Conservation (phyloP, 2,329 filamentous ascomycete genomes). For the Fusarium sterilihyphosum region DNA sequence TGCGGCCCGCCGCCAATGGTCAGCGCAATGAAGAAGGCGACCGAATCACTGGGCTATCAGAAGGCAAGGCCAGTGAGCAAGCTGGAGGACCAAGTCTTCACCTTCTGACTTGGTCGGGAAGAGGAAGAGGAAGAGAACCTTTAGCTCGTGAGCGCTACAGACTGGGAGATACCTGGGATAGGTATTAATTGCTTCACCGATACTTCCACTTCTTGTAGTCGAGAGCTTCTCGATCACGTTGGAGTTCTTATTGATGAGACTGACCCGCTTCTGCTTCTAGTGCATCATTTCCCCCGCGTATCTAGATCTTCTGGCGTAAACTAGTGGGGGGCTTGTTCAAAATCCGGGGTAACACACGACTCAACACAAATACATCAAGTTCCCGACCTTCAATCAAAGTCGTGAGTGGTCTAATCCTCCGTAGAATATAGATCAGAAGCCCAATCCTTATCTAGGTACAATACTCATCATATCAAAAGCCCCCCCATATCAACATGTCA, state of each 20-base stretch:
- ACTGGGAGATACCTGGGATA: background rate
- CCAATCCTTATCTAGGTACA: background rate
- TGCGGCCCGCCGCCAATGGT: background rate
- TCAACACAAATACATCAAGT: background rate
- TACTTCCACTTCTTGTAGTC: background rate
- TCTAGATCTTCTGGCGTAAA: constrained; percentile 17
- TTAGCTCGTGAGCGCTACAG: background rate
- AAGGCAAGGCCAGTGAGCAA: background rate
- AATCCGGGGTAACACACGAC: constrained; percentile 13
- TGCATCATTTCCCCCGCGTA: constrained; percentile 22
- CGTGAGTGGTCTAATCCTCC: background rate
- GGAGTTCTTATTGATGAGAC: background rate
- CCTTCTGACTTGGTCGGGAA: background rate
- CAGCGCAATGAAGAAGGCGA: background rate
- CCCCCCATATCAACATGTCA: background rate
- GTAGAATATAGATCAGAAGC: fast-evolving
- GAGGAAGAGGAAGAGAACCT: too few relatives aligned
- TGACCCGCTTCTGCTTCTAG: constrained; percentile 24
- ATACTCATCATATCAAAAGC: background rate
- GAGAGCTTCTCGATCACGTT: background rate
- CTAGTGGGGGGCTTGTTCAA: constrained; percentile 11
- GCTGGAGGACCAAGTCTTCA: background rate
- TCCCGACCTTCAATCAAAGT: background rate
- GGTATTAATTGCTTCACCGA: background rate
- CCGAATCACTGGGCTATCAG: background rate